These are phyloP conservation scores for Aspergillus fijiensis DNA, from an alignment of 2,329 filamentous ascomycete genomes.

Conservation along the genomic window DNA sequence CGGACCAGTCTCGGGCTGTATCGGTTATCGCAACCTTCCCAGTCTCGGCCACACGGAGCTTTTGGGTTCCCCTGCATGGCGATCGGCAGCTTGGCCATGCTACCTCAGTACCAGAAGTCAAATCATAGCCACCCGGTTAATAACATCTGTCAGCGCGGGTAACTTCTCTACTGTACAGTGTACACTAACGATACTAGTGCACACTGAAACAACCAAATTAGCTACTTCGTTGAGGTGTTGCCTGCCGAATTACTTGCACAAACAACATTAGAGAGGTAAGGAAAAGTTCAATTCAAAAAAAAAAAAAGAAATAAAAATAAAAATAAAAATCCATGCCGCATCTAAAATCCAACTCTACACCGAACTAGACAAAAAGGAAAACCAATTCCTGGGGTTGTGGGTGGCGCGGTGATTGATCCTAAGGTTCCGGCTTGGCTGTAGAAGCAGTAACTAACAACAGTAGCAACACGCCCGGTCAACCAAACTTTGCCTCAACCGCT, in stretches of 20 bases:
- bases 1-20: constrained; percentile 33
- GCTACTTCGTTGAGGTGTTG: too few species aligned
- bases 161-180: constrained; percentile 7
- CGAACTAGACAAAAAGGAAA: background rate
- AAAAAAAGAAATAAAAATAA: background rate
- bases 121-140: background rate
- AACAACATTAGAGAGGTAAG: too few species aligned
- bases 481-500: too few species aligned
- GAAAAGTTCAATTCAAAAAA: constrained; percentile 1
- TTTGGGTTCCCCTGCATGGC: background rate
- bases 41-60: constrained; percentile 38
- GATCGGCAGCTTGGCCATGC: too few species aligned
- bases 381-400: background rate
- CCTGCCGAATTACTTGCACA: too few species aligned
- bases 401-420: background rate
- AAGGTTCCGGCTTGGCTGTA: too few species aligned
- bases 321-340: background rate
- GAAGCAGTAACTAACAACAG: too few species aligned
- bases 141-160: background rate
- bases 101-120: background rate
- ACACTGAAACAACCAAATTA: too few species aligned
- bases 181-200: background rate
- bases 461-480: too few species aligned
- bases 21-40: constrained; percentile 27
- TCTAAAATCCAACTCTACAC: background rate